Percentiles rank a stretch among this genome's conserved stretches.
Evolutionary conservation across 345 rosid genomes (phyloP).

Genomic region (Toxicodendron radicans): DNA sequence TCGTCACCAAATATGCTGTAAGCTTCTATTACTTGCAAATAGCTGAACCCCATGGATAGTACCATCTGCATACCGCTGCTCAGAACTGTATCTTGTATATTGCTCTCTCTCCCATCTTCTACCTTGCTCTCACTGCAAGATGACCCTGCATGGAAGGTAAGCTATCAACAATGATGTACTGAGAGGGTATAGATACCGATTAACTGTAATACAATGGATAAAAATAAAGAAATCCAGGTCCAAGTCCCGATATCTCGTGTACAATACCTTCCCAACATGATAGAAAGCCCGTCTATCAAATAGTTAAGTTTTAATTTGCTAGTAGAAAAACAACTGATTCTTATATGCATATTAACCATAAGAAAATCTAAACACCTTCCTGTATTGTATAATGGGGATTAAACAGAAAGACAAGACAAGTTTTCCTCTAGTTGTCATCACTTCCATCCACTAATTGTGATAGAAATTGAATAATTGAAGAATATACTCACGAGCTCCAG

Average conservation of each 20-base stretch:
- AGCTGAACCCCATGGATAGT: constrained; percentile 94
- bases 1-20: constrained; percentile 96
- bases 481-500: constrained; percentile 80
- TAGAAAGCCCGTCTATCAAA: no score
- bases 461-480: background rate
- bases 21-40: constrained; percentile 82
- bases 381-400: background rate
- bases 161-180: background rate
- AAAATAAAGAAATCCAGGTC: no score
- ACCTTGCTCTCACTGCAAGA: constrained; percentile 57
- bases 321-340: background rate
- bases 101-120: constrained; percentile 38
- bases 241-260: no score
- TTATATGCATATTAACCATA: no score
- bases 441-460: background rate
- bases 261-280: no score
- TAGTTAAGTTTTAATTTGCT: no score
- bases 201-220: no score
- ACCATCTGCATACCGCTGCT: constrained; percentile 76
- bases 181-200: no score
- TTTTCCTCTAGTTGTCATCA: background rate
- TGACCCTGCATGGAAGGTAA: constrained; percentile 47
- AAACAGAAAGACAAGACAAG: background rate
- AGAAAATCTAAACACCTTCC: background rate
- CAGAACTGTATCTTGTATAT: constrained; percentile 40